Conservation (phyloP, 352 stramenopile species). For the Halophytophthora batemanensis region DNA sequence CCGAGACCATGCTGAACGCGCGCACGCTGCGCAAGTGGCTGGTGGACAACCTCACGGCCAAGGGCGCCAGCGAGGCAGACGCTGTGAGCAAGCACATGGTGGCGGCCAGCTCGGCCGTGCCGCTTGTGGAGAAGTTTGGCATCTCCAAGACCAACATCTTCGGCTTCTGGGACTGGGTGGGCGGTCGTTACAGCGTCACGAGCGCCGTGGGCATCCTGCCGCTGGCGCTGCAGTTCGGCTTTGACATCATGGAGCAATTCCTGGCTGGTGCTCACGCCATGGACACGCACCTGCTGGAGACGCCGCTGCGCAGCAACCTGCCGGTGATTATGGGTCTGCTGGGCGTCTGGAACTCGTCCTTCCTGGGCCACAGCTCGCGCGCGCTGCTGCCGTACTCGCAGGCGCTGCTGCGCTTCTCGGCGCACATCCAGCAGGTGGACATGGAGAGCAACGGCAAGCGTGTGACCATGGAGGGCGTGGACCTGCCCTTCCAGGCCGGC, state of each 20-base stretch:
- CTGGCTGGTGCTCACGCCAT: slow-evolving; percentile 96
- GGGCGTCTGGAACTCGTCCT: slow-evolving; percentile 98
- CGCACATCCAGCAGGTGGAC: slow-evolving; percentile 98
- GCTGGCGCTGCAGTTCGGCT: slow-evolving; percentile 95
- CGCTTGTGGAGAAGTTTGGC: slow-evolving; percentile 89
- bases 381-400: slow-evolving; percentile 93
- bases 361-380: slow-evolving; percentile 92
- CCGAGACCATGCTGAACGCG: slow-evolving; percentile 99
- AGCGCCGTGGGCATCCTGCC: slow-evolving; percentile 96
- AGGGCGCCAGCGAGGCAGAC: slow-evolving; percentile 75
- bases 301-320: slow-evolving; percentile 92
- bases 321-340: slow-evolving; percentile 96
- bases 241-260: slow-evolving; percentile 90
- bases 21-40: slow-evolving; percentile 96
- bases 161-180: slow-evolving; percentile 99
- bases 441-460: slow-evolving; percentile 99
- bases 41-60: slow-evolving; percentile 87
- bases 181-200: slow-evolving; percentile 97
- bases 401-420: slow-evolving; percentile 93
- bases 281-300: slow-evolving; percentile 96
- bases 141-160: slow-evolving; percentile 97
- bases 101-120: slow-evolving; percentile 81
- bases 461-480: slow-evolving; percentile 92
- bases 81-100: slow-evolving; percentile 94
- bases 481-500: slow-evolving; percentile 92